Evolutionary conservation across 225 moss, liverwort and hornwort species (phyloP).

Genomic region (Bryum argenteum): DNA sequence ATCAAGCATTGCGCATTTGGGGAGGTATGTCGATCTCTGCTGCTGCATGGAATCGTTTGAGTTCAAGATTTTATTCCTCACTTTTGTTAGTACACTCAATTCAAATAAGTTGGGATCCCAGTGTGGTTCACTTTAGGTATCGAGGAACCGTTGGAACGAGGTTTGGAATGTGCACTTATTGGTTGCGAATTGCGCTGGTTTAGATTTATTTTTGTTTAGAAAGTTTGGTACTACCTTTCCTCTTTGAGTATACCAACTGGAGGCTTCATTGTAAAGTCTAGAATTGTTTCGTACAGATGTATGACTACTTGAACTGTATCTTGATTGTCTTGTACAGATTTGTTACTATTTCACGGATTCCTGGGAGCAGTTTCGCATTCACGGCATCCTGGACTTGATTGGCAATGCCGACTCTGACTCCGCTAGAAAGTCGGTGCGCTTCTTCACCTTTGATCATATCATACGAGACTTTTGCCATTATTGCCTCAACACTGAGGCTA

Average conservation of each 20-base stretch:
- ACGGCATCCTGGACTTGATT: constrained; percentile 72
- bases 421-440: constrained; percentile 54
- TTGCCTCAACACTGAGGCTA: neutral
- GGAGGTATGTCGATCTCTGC: constrained; percentile 53
- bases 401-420: constrained; percentile 56
- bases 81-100: too few relatives aligned
- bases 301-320: too few relatives aligned
- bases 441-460: neutral
- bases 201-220: too few relatives aligned
- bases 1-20: constrained; percentile 74
- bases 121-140: neutral
- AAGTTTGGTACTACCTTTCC: too few relatives aligned
- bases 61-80: too few relatives aligned
- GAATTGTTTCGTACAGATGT: too few relatives aligned
- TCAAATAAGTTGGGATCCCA: too few relatives aligned
- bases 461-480: too few relatives aligned
- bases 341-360: constrained; percentile 92
- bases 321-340: constrained; percentile 45
- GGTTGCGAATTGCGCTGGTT: too few relatives aligned
- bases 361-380: constrained; percentile 95
- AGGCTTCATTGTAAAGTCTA: too few relatives aligned
- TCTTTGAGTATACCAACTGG: too few relatives aligned
- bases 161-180: too few relatives aligned
- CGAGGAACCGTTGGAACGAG: neutral
- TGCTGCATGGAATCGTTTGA: neutral